A percentile compares a stretch with the other conserved stretches of the same genome.
These are phyloP conservation scores for Deuterostichococcus epilithicus DNA, from an alignment of 139 green algal species.

Conservation along the genomic window DNA sequence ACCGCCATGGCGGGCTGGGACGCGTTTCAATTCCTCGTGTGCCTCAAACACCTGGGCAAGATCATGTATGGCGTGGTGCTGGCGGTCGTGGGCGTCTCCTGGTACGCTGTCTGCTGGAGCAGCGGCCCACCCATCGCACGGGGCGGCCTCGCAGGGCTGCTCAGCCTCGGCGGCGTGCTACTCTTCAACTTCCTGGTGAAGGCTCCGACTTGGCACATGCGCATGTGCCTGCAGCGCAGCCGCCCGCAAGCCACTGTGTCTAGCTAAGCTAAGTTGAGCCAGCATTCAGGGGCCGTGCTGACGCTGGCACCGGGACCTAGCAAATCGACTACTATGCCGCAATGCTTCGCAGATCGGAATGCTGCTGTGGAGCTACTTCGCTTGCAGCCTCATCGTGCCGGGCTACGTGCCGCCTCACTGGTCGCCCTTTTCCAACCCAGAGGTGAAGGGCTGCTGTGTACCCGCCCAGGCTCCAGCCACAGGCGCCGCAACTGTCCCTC, in stretches of 20 bases:
- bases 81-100: conserved; percentile 61
- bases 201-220: not conserved
- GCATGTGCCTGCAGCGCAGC: not conserved
- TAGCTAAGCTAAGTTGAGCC: no score
- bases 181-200: conserved; percentile 15
- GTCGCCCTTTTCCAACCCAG: conserved; percentile 77
- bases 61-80: conserved; percentile 71
- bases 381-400: conserved; percentile 71
- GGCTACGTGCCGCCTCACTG: conserved; percentile 82
- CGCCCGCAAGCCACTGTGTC: no score
- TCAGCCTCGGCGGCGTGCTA: not conserved
- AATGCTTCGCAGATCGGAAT: conserved; percentile 58
- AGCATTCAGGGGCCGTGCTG: no score
- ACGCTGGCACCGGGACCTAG: no score
- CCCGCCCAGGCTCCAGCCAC: not conserved
- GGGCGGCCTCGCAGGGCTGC: not conserved
- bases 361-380: conserved; percentile 92
- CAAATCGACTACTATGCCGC: no score
- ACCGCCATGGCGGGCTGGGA: conserved; percentile 24
- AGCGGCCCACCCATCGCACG: not conserved
- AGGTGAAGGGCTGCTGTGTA: conserved; percentile 34
- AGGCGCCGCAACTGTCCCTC: not conserved
- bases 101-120: not conserved
- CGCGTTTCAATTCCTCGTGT: conserved; percentile 46
- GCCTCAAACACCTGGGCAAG: conserved; percentile 50